Evolutionary conservation across 192 early-diverging fungal genomes (phyloP).

Genomic region (Coemansia sp.): DNA sequence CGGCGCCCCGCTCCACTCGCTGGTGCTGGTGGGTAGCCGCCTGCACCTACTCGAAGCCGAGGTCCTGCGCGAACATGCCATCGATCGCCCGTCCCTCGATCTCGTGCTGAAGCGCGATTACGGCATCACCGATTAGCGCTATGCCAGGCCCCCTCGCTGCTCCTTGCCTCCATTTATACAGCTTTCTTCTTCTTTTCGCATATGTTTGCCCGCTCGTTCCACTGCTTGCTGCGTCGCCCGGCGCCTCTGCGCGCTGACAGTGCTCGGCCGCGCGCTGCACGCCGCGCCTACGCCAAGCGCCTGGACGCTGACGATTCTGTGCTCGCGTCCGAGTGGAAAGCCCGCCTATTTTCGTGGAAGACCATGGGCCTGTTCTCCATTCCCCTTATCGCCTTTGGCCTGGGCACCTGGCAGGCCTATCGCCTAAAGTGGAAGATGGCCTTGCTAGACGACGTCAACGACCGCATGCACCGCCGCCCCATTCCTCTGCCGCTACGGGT

Average conservation of each 20-base stretch:
- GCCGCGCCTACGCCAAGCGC: conserved; percentile 25
- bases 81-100: conserved; percentile 60
- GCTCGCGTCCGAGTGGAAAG: conserved; percentile 30
- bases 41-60: conserved; percentile 95
- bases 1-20: conserved; percentile 89
- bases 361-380: conserved; percentile 36
- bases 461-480: conserved; percentile 60
- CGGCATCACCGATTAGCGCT: conserved; percentile 30
- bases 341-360: conserved; percentile 47
- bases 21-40: conserved; percentile 78
- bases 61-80: conserved; percentile 70
- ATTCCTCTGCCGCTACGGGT: conserved; percentile 65
- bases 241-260: background rate
- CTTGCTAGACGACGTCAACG: conserved; percentile 62
- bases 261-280: conserved; percentile 1
- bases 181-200: background rate
- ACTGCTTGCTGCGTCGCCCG: background rate
- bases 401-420: conserved; percentile 85
- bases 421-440: conserved; percentile 83
- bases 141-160: background rate
- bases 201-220: conserved; percentile 4
- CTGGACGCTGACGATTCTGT: conserved; percentile 47
- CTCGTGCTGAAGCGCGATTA: conserved; percentile 61
- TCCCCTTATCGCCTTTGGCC: conserved; percentile 51
- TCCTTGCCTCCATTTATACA: background rate